Base-by-base conservation (phyloP, 805 yeast genomes). In the Myxozyma vanderwaltii region DNA sequence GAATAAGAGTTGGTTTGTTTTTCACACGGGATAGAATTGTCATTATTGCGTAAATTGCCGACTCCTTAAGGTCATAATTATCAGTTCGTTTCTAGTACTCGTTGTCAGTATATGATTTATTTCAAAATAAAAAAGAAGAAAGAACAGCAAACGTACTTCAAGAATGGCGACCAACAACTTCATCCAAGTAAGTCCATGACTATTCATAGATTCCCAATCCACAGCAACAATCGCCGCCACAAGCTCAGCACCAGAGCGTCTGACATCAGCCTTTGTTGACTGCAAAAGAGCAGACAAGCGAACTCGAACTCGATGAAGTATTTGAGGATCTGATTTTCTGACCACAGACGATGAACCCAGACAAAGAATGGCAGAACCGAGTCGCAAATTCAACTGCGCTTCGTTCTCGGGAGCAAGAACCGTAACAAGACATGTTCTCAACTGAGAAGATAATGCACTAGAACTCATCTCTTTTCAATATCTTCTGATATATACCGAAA, bases 131-230 rank as follows among this genome's bases (percentile, higher is more conserved):
- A 51, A 17, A 41, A 43, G 24, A 13, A 45, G 15, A 17, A 8
- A 44, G n/a, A n/a, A n/a, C n/a, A n/a, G n/a, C 7, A 23, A 8
- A 17, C 51, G 1, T 31, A 58, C 64, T 51, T 57, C 64, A 4
- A 61, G 36, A 7, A 54, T 45, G 6, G 52, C 21, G 10, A 62
- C 31, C 13, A 62, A 29, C 21, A 62, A 47, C 48, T 51, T 51
- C 43, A 59, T 48, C 65, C 65, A 62, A 4, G 51, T 51, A 24
- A 29, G 55, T 13, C 65, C 65, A 40, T 62, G 65, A 31, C 64
- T 60, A 23, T 31, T 50, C 39, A 59, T 39, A 39, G 64, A 55
- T 29, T 54, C 58, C 65, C 65, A 62, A 36, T 62, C 65, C 12
- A 19, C 48, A 2, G 51, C 51, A 31, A 44, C 52, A 17, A 62